A percentile compares a stretch with the other conserved stretches of the same genome.
These are phyloP conservation scores for Ophiosphaerella herpotricha DNA, from an alignment of 2,329 filamentous ascomycete species.

Conservation along the genomic window DNA sequence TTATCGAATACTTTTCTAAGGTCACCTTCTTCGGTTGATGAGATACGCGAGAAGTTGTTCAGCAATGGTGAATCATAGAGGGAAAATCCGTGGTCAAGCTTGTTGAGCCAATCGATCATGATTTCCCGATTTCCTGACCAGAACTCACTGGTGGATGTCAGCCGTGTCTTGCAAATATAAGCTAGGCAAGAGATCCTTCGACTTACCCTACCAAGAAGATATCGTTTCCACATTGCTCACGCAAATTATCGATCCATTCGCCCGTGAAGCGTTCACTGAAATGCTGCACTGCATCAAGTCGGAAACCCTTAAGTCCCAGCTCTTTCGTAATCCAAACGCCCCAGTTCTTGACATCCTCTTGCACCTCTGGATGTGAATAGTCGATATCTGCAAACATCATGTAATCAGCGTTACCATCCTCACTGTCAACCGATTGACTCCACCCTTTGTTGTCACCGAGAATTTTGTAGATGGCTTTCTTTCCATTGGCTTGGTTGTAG, in stretches of 20 bases:
- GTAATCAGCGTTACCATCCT: conserved; percentile 70
- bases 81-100: conserved; percentile 58
- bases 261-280: conserved; percentile 69
- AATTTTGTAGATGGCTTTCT: conserved; percentile 69
- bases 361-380: conserved; percentile 63
- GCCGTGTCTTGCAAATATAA: not conserved
- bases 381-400: conserved; percentile 76
- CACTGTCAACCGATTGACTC: conserved; percentile 64
- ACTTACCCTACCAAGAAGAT: conserved; percentile 63
- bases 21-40: conserved; percentile 61
- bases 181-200: not conserved
- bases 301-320: conserved; percentile 66
- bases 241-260: conserved; percentile 65
- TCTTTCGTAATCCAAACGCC: conserved; percentile 68
- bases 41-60: conserved; percentile 67
- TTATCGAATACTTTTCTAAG: conserved; percentile 66
- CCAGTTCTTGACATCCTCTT: conserved; percentile 67
- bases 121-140: conserved; percentile 64
- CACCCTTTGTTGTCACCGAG: conserved; percentile 67
- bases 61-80: conserved; percentile 73
- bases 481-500: conserved; percentile 62
- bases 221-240: conserved; percentile 50
- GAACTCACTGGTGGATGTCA: conserved; percentile 58
- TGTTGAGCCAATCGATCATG: conserved; percentile 62
- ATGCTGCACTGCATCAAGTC: conserved; percentile 75